phyloP scores from a whole-genome alignment of 2,329 filamentous ascomycete species.

The Leptoxyphium fumago region DNA sequence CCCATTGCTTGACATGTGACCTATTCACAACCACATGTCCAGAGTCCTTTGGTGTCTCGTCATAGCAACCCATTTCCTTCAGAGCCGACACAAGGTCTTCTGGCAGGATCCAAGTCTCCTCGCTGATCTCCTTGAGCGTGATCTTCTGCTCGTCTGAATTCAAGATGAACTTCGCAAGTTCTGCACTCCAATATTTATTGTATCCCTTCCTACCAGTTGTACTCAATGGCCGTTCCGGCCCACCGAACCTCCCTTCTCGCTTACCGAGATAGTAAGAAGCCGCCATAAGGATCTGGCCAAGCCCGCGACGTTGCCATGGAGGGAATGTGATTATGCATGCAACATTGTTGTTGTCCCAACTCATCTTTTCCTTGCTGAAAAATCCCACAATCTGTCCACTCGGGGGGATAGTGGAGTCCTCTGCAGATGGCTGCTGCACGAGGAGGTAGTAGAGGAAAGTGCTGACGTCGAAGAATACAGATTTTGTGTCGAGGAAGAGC shows the following conservation, averaged over 20 bases:
- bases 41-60: conserved; percentile 37
- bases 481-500: conserved; percentile 95
- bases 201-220: conserved; percentile 75
- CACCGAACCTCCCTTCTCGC: conserved; percentile 69
- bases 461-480: conserved; percentile 90
- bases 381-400: conserved; percentile 64
- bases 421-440: conserved; percentile 47
- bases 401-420: conserved; percentile 11
- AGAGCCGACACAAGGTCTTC: conserved; percentile 73
- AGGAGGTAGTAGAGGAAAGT: conserved; percentile 92
- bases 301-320: conserved; percentile 81
- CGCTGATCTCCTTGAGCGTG: conserved; percentile 57
- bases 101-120: conserved; percentile 65
- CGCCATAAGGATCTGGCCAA: conserved; percentile 81
- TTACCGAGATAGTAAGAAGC: conserved; percentile 84
- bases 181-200: conserved; percentile 69
- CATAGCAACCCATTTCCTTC: conserved; percentile 62
- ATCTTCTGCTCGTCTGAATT: conserved; percentile 30
- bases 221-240: conserved; percentile 86
- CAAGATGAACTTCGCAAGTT: conserved; percentile 57
- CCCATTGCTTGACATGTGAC: conserved; percentile 51
- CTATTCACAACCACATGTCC: conserved; percentile 40
- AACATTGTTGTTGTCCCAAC: conserved; percentile 96
- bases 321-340: conserved; percentile 94
- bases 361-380: conserved; percentile 97